A percentile compares a stretch with the other conserved stretches of the same genome.
phyloP scores from a whole-genome alignment of 1,284 basidiomycete genomes.

The Rhodotorula sp. region DNA sequence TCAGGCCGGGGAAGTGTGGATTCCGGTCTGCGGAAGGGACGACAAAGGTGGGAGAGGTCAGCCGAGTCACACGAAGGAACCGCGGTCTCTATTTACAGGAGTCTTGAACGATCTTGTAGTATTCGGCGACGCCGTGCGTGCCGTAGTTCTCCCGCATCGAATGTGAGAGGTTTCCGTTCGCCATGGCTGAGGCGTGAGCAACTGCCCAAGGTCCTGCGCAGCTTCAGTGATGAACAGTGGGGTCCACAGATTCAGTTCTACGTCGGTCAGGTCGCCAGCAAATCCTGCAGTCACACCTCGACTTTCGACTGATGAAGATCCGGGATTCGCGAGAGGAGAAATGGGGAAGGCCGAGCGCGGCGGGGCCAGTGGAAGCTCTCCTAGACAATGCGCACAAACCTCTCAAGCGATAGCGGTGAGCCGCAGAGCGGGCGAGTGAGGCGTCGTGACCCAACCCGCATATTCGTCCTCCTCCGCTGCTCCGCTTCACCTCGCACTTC shows the following conservation, averaged over 20 bases:
- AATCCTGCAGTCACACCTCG: too few relatives aligned
- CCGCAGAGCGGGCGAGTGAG: too few relatives aligned
- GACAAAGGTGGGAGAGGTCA: not conserved
- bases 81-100: slow-evolving; percentile 18
- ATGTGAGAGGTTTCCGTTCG: slow-evolving; percentile 14
- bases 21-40: slow-evolving; percentile 56
- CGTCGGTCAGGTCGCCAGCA: too few relatives aligned
- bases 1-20: slow-evolving; percentile 67
- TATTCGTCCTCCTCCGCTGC: not conserved
- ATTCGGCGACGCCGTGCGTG: slow-evolving; percentile 66
- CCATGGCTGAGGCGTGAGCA: too few relatives aligned
- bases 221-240: too few relatives aligned
- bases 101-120: slow-evolving; percentile 37
- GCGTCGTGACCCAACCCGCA: too few relatives aligned
- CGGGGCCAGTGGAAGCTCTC: not conserved
- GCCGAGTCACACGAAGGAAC: not conserved
- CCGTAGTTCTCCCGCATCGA: slow-evolving; percentile 71
- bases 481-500: not conserved
- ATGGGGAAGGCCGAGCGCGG: not conserved
- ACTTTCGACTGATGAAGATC: too few relatives aligned
- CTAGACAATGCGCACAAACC: too few relatives aligned
- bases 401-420: not conserved
- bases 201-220: too few relatives aligned
- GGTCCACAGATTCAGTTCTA: too few relatives aligned
- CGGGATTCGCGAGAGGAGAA: too few relatives aligned